Evolutionary conservation across 2,329 filamentous ascomycete genomes (phyloP), one percentile per base, ranked within the genome.

Genomic region (Aspergillus aculeatinus): DNA sequence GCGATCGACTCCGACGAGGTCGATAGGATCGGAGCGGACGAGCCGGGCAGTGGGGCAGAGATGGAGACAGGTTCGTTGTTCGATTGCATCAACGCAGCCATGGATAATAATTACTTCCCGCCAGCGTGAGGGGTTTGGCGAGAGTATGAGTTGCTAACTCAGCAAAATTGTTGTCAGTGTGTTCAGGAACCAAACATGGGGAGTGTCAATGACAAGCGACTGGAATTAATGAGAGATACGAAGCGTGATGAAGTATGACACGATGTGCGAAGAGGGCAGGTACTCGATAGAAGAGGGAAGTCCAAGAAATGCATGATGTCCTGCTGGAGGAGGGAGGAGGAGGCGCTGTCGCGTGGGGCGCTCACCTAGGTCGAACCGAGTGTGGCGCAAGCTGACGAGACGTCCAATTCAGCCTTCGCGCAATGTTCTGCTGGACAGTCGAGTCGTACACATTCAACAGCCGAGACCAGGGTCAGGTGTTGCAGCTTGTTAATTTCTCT

Each of bases 361-460:
- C 71, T 72, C 67, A 74, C 72, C 71, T 72, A 67, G 68, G 39
- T 44, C 16, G 39, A 71, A 67, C 68, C 68, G 68, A 77, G 74
- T 77, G 76, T 78, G 76, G 76, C 76, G 76, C 76, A 78, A 78
- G 76, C 75, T 78, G 75, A 77, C 68, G 70, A 65, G 65, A 50
- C 39, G 68, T 73, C 76, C 74, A 76, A 67, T 74, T 77, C 74
- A 76, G 74, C 73, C 74, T 65, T 72, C 66, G 62, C 66, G 62
- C 64, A 60, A 62, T 49, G 57, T 60, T 59, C 65, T 65, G 63
- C 66, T 58, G 65, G 62, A 61, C 53, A 55, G 52, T 56, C 51
- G 47, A 35, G 55, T 54, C 31, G 57, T 59, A 56, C 53, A 35
- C 11, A 35, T 29, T 3, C 33, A 35, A 16, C 11, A 35, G 33